Conservation (phyloP, 2,329 filamentous ascomycete genomes). For the Verticillium isaacii region DNA sequence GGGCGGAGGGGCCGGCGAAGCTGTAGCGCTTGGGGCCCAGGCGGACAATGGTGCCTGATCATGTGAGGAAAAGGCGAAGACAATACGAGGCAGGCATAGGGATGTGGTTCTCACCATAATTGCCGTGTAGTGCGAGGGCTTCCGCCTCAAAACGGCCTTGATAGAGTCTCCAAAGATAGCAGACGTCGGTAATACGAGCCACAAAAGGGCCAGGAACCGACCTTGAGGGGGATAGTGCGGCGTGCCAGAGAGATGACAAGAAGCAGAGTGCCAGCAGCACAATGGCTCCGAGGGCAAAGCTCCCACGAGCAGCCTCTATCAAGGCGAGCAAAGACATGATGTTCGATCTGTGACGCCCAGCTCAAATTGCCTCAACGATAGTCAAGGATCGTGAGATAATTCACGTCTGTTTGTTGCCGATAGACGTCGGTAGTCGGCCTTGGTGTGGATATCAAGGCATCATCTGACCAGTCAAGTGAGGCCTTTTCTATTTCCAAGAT, state of each 20-base stretch:
- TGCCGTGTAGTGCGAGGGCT: slow-evolving; percentile 21
- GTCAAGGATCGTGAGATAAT: background rate
- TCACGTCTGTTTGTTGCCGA: background rate
- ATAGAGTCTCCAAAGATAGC: slow-evolving; percentile 19
- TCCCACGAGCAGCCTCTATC: background rate
- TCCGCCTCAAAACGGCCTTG: slow-evolving; percentile 19
- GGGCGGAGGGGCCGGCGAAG: slow-evolving; percentile 32
- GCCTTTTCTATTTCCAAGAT: background rate
- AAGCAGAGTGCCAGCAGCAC: background rate
- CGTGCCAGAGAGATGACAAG: background rate
- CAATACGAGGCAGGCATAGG: too few relatives aligned
- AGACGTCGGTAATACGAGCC: slow-evolving; percentile 21
- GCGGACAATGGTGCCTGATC: slow-evolving; percentile 31
- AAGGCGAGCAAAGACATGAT: background rate
- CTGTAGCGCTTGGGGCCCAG: slow-evolving; percentile 43
- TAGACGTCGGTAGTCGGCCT: background rate
- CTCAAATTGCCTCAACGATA: background rate
- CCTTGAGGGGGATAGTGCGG: slow-evolving; percentile 14
- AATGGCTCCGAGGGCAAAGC: background rate
- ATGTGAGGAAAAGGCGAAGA: background rate
- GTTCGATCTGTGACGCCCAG: too few relatives aligned
- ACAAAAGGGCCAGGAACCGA: slow-evolving; percentile 19
- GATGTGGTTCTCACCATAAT: slow-evolving; percentile 17
- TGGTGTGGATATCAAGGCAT: background rate
- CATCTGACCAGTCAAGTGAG: background rate